Evolutionary conservation across 495 filamentous ascomycete genomes (phyloP).

Genomic region (Articulospora tetracladia): DNA sequence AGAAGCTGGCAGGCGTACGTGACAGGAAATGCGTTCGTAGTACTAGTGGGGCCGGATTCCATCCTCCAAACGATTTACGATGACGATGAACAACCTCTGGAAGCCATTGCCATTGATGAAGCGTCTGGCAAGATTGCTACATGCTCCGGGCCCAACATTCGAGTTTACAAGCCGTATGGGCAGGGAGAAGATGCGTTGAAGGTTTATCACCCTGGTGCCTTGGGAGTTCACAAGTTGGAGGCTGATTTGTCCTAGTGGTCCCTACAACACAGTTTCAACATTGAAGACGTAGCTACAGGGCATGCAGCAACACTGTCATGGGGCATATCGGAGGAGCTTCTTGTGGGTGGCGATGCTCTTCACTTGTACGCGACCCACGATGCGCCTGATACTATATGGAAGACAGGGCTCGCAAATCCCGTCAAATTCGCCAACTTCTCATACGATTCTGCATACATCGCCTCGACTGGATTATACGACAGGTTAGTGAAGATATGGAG

Average conservation of each 20-base stretch:
- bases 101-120: conserved; percentile 76
- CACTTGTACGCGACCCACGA: conserved; percentile 63
- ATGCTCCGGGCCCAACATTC: conserved; percentile 58
- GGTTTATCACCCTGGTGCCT: conserved; percentile 35
- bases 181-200: conserved; percentile 64
- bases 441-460: conserved; percentile 79
- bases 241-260: conserved; percentile 48
- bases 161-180: conserved; percentile 77
- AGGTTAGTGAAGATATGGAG: conserved; percentile 91
- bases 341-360: conserved; percentile 68
- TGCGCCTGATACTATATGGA: conserved; percentile 62
- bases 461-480: conserved; percentile 76
- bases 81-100: conserved; percentile 65
- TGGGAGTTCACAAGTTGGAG: conserved; percentile 28
- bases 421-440: conserved; percentile 78
- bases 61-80: conserved; percentile 90
- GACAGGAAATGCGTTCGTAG: conserved; percentile 78
- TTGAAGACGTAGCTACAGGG: conserved; percentile 30
- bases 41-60: conserved; percentile 69
- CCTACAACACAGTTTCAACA: conserved; percentile 32
- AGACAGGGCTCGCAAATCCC: conserved; percentile 64
- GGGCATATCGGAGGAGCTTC: conserved; percentile 78
- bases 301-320: conserved; percentile 71
- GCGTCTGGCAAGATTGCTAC: conserved; percentile 80
- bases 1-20: conserved; percentile 67